Percentiles rank a stretch among this genome's conserved stretches.
These are phyloP conservation scores for Mycena belliarum DNA, from an alignment of 768 basidiomycete species.

Conservation along the genomic window DNA sequence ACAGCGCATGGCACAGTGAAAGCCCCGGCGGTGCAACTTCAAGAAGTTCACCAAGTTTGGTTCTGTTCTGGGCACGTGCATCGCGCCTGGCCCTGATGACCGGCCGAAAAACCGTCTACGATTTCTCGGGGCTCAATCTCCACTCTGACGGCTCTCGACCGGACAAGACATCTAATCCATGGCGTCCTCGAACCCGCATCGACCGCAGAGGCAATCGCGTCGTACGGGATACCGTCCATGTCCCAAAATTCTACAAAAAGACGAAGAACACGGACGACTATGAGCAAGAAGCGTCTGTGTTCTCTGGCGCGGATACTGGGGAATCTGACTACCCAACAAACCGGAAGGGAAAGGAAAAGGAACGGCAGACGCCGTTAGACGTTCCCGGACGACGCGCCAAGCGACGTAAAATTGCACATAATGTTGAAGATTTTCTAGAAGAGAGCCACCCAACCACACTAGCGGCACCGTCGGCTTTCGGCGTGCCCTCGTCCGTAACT, in stretches of 20 bases:
- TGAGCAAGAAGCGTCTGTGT: conserved; percentile 3
- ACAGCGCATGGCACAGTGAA: no score
- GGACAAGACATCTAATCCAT: background rate
- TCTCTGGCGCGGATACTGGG: background rate
- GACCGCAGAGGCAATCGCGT: background rate
- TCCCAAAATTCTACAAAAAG: conserved; percentile 1
- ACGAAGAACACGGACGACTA: background rate
- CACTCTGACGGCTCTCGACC: background rate
- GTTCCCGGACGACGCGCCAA: background rate
- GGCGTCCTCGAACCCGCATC: background rate
- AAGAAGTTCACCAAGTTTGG: no score
- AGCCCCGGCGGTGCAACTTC: no score
- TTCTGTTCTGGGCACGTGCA: no score
- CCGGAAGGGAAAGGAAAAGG: conserved; percentile 7
- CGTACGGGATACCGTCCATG: background rate
- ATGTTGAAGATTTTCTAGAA: conserved; percentile 15
- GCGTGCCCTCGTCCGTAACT: conserved; percentile 19
- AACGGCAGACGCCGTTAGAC: background rate
- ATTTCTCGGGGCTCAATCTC: background rate
- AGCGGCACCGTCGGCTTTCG: conserved; percentile 2
- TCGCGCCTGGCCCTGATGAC: background rate
- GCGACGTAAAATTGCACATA: conserved; percentile 12
- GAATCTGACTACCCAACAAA: background rate
- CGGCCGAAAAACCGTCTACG: background rate
- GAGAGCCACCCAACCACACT: background rate